Evolutionary conservation across 2,329 filamentous ascomycete genomes (phyloP).

Genomic region (Aspergillus sp.): DNA sequence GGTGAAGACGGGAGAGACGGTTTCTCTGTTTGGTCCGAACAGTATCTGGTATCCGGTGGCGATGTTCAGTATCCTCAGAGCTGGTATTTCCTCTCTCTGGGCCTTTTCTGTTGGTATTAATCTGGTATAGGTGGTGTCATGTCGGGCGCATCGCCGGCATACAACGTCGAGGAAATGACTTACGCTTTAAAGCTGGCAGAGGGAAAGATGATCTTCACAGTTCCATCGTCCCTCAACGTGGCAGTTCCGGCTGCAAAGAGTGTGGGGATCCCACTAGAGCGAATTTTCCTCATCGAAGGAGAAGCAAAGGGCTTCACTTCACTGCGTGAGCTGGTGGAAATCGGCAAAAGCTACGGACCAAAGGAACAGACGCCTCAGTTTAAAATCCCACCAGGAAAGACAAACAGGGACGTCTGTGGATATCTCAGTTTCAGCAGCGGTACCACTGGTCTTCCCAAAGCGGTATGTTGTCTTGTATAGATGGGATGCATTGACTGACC

Average conservation of each 20-base stretch:
- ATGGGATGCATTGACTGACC: not conserved
- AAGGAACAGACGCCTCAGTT: conserved; percentile 44
- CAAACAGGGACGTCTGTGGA: conserved; percentile 53
- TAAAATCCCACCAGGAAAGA: conserved; percentile 48
- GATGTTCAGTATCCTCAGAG: conserved; percentile 53
- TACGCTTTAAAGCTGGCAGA: conserved; percentile 57
- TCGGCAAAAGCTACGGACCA: conserved; percentile 33
- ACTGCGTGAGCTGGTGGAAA: conserved; percentile 25
- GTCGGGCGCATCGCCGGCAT: conserved; percentile 60
- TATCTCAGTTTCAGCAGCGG: conserved; percentile 49
- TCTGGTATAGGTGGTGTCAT: conserved; percentile 43
- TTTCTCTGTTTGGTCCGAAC: conserved; percentile 60
- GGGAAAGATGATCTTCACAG: conserved; percentile 56
- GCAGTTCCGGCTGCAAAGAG: conserved; percentile 51
- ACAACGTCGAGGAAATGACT: conserved; percentile 64
- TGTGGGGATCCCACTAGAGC: conserved; percentile 49
- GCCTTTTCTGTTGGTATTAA: no score
- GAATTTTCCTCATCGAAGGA: conserved; percentile 56
- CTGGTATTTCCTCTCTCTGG: no score
- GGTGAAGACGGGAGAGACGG: conserved; percentile 51
- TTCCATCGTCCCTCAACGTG: conserved; percentile 51
- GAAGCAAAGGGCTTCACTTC: conserved; percentile 46
- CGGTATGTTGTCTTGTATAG: conserved; percentile 21
- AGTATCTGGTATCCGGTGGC: conserved; percentile 64
- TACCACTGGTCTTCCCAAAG: conserved; percentile 48